Base-by-base conservation (phyloP, 2,329 filamentous ascomycete genomes). In the Diaporthe citri region DNA sequence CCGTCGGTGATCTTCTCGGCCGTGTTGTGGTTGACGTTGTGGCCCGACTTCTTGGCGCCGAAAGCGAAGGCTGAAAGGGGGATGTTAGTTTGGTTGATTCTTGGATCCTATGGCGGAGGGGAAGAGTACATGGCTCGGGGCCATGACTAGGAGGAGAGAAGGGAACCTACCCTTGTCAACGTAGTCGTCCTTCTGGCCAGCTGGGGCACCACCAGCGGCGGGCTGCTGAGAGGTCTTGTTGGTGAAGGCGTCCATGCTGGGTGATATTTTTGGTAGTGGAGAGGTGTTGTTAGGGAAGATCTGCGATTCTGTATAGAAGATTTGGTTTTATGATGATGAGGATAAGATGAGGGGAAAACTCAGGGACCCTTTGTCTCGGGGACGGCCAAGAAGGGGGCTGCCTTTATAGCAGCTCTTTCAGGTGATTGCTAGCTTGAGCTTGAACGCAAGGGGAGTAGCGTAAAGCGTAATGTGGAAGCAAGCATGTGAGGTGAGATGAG, bases 1-100 rank as follows among this genome's bases (percentile, higher is more conserved):
- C 77, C 79, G 67, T 83, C 82, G 57, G 82, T 83, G 76, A 83
- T 81, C 79, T 82, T 82, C 80, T 83, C 81, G 64, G 74, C 67
- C 36, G 76, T 79, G 71, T 71, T 72, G 20, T 52, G 43, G 62
- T 74, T 59, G 55, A 79, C 72, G 28, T 76, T 36, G 69, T 77
- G 75, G 72, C 78, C 78, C 0, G 75, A 78, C 71, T 80, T 79
- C 71, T 83, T 81, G 39, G 81, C 81, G 39, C 76, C 77, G 46
- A 79, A 77, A 77, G 80, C 80, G 60, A 82, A 77, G 41, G 77
- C 78, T 83, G 77, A 22, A 76, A 43, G 43, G 75, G 78, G 2
- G 48, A 77, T 78, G 73, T 72, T 52, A 74, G 77, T 75, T 39
- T 39, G 36, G 9, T 13, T 36, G 31, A 36, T 34, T 48, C 8